phyloP scores from a whole-genome alignment of 2,329 filamentous ascomycete genomes.

The Apiospora saccharicola region DNA sequence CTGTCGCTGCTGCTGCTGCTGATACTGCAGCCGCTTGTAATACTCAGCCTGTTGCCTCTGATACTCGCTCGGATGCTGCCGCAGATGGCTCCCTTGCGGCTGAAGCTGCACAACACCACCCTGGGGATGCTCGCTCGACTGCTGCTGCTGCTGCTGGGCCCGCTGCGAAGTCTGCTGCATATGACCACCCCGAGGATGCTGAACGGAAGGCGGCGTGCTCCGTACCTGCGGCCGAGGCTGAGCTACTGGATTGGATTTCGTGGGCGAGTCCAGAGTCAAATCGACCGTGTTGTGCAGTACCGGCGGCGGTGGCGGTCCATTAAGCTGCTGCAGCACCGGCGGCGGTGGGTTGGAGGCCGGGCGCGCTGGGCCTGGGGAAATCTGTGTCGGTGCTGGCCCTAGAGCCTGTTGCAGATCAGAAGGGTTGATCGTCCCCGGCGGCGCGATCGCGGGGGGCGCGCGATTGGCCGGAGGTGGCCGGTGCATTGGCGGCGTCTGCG shows the following conservation, averaged over 20 bases:
- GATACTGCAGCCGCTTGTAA: background rate
- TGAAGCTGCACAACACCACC: background rate
- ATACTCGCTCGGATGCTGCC: background rate
- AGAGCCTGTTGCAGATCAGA: background rate
- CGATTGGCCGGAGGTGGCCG: background rate
- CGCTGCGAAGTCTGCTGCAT: background rate
- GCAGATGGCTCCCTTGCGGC: background rate
- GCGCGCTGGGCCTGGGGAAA: background rate
- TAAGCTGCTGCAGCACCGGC: background rate
- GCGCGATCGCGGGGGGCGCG: background rate
- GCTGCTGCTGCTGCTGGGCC: background rate
- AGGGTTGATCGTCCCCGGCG: background rate
- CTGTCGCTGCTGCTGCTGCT: background rate
- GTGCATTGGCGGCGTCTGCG: background rate
- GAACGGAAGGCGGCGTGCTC: background rate
- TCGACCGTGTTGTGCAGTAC: background rate
- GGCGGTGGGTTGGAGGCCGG: background rate
- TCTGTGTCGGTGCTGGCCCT: background rate
- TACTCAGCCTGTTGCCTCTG: background rate
- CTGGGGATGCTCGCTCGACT: background rate
- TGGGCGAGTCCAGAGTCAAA: background rate
- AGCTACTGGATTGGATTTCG: background rate
- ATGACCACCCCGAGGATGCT: background rate
- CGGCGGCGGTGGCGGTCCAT: background rate
- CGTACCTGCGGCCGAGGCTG: background rate